Percentiles rank a stretch among this genome's conserved stretches.
phyloP scores from a whole-genome alignment of 768 basidiomycete genomes.

The Podaxis sp. region DNA sequence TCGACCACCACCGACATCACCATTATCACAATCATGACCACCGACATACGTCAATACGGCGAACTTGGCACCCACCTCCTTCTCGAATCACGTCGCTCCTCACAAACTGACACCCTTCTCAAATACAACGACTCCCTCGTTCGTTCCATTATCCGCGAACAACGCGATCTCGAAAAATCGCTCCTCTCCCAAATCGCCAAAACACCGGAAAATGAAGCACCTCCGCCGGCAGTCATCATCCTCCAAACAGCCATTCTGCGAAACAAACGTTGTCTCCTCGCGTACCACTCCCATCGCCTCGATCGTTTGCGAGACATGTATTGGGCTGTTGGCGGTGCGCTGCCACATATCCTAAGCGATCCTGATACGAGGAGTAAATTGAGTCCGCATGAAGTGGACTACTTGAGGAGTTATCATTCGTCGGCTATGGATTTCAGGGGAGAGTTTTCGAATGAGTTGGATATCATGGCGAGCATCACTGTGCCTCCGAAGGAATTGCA shows the following conservation, averaged over 20 bases:
- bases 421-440: slow-evolving; percentile 82
- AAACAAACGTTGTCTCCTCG: slow-evolving; percentile 95
- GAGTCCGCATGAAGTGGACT: slow-evolving; percentile 53
- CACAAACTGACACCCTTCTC: slow-evolving; percentile 76
- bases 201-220: slow-evolving; percentile 23
- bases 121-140: slow-evolving; percentile 93
- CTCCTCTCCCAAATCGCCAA: slow-evolving; percentile 38
- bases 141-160: slow-evolving; percentile 84
- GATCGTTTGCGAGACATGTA: slow-evolving; percentile 85
- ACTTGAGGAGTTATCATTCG: slow-evolving; percentile 76
- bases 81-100: slow-evolving; percentile 83
- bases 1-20: background rate
- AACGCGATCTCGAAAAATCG: slow-evolving; percentile 78
- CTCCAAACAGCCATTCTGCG: slow-evolving; percentile 87
- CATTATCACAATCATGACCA: slow-evolving; percentile 36
- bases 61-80: slow-evolving; percentile 90
- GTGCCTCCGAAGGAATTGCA: slow-evolving; percentile 88
- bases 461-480: slow-evolving; percentile 81
- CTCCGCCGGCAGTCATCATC: slow-evolving; percentile 70
- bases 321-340: slow-evolving; percentile 85
- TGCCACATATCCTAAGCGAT: slow-evolving; percentile 77
- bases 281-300: slow-evolving; percentile 86
- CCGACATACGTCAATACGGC: slow-evolving; percentile 66
- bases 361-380: slow-evolving; percentile 70
- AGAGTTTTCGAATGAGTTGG: slow-evolving; percentile 83